phyloP scores from a whole-genome alignment of 176 grass and related monocot species.

The Saccharum officinarum region DNA sequence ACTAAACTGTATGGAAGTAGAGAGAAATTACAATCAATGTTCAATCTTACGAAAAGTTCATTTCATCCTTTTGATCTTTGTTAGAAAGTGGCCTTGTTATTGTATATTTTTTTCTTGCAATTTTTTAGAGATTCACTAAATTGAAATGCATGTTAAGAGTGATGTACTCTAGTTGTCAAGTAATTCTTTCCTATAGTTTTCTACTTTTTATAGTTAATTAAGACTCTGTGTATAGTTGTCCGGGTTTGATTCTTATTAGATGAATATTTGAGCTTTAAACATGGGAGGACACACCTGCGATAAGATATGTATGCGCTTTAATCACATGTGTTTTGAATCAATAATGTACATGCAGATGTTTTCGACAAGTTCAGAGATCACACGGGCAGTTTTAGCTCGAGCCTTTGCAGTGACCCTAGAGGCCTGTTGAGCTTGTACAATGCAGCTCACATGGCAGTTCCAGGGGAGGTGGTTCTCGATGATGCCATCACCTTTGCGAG shows the following conservation, averaged over 20 bases:
- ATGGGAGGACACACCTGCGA: background rate
- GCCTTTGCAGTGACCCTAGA: background rate
- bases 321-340: background rate
- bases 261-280: background rate
- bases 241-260: background rate
- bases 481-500: background rate
- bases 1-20: background rate
- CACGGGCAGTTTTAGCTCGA: background rate
- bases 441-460: background rate
- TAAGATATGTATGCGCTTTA: too few species aligned
- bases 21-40: background rate
- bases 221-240: background rate
- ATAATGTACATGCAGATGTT: background rate
- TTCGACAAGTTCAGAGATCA: constrained; percentile 1
- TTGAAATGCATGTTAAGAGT: too few species aligned
- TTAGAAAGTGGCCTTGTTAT: too few species aligned
- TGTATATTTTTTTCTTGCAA: too few species aligned
- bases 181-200: too few species aligned
- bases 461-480: background rate
- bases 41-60: too few species aligned
- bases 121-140: too few species aligned
- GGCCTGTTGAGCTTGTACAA: constrained; percentile 3
- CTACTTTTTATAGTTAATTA: too few species aligned
- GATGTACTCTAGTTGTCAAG: too few species aligned
- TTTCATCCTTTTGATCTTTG: too few species aligned